Evolutionary conservation across 352 stramenopile species (phyloP).

Genomic region (Phytophthora brassicae): DNA sequence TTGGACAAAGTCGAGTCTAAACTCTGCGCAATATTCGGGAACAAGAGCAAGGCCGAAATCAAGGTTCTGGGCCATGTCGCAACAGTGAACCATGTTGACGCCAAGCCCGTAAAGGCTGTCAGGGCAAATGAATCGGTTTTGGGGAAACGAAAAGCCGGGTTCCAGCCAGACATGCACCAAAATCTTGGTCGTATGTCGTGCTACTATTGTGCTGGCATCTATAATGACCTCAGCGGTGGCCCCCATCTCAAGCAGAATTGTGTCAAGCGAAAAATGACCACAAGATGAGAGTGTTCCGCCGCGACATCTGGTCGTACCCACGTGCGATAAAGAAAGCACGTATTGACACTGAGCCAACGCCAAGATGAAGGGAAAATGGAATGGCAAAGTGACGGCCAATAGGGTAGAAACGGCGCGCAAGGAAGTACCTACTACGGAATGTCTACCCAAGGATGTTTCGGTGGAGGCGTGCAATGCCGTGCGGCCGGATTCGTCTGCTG

Average conservation of each 20-base stretch:
- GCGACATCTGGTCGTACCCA: too few species aligned
- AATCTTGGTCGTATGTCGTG: background rate
- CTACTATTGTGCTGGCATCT: background rate
- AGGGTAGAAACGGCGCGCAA: background rate
- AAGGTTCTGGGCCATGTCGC: background rate
- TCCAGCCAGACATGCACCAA: conserved; percentile 1
- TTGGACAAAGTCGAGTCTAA: background rate
- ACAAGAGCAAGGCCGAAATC: conserved; percentile 12
- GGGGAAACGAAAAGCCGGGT: background rate
- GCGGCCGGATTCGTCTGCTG: background rate
- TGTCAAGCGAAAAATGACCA: too few species aligned
- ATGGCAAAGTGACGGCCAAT: background rate
- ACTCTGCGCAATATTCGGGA: conserved; percentile 2
- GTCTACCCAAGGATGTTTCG: background rate
- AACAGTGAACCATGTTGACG: conserved; percentile 5
- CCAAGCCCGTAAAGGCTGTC: background rate
- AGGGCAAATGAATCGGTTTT: background rate
- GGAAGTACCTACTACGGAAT: background rate
- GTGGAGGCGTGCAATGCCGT: background rate
- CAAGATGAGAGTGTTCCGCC: too few species aligned
- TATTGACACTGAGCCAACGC: too few species aligned
- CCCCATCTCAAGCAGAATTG: too few species aligned
- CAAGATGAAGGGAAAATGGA: too few species aligned
- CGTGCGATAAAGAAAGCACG: too few species aligned
- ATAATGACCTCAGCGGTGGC: background rate